phyloP scores from a whole-genome alignment of 768 basidiomycete species.

The Lactarius quietus region DNA sequence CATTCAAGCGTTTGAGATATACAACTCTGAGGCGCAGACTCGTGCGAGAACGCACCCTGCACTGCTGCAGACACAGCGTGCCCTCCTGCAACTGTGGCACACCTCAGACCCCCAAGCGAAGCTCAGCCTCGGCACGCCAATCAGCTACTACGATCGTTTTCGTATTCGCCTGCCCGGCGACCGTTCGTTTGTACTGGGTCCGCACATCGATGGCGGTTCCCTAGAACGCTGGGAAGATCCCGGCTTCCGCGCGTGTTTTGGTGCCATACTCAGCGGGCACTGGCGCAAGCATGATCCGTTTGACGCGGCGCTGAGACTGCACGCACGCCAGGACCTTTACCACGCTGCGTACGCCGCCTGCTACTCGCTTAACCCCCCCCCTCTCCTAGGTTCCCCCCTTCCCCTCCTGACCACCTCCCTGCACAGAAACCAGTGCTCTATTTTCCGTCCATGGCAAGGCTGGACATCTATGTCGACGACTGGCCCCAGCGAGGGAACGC shows the following conservation, averaged over 20 bases:
- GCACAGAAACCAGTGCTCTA: slow-evolving; percentile 27
- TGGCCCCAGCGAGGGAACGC: slow-evolving; percentile 63
- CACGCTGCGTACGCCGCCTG: slow-evolving; percentile 19
- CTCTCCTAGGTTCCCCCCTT: neutral
- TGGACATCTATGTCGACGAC: slow-evolving; percentile 47
- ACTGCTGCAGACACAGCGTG: slow-evolving; percentile 53
- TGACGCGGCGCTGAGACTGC: slow-evolving; percentile 53
- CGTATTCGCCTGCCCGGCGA: slow-evolving; percentile 73
- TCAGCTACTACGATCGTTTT: slow-evolving; percentile 77
- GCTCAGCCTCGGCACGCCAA: slow-evolving; percentile 50
- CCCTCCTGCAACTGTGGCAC: slow-evolving; percentile 59
- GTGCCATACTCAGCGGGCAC: slow-evolving; percentile 54
- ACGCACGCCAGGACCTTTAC: slow-evolving; percentile 40
- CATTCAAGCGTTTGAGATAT: slow-evolving; percentile 71
- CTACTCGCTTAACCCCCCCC: neutral
- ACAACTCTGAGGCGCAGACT: slow-evolving; percentile 62
- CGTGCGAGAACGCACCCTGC: slow-evolving; percentile 64
- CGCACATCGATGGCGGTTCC: slow-evolving; percentile 59
- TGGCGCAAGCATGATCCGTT: slow-evolving; percentile 69
- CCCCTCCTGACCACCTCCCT: neutral
- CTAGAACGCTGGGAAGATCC: slow-evolving; percentile 76
- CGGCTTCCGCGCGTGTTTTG: slow-evolving; percentile 54
- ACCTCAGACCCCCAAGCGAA: slow-evolving; percentile 40
- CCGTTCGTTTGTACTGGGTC: slow-evolving; percentile 59
- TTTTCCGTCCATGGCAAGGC: slow-evolving; percentile 60